Evolutionary conservation across 1,139 yeast genomes (phyloP).

Genomic region (Candida glucosophila): DNA sequence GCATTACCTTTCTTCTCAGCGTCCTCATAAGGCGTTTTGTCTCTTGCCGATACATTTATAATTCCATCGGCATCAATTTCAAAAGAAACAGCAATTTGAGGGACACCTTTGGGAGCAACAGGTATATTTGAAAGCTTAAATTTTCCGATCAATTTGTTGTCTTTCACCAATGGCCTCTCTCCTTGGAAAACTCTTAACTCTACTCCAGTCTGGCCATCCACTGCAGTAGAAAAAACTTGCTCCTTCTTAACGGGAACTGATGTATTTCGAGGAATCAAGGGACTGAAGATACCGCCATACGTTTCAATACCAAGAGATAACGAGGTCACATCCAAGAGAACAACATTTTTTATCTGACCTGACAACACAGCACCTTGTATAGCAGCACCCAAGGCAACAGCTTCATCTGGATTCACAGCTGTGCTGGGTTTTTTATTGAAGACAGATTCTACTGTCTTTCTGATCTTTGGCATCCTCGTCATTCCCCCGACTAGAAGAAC

Average conservation of each 20-base stretch:
- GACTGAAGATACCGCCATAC: slow-evolving; percentile 73
- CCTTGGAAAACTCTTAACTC: slow-evolving; percentile 75
- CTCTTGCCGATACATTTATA: slow-evolving; percentile 59
- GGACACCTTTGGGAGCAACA: slow-evolving; percentile 65
- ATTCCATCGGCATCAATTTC: slow-evolving; percentile 82
- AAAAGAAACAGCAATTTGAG: slow-evolving; percentile 66
- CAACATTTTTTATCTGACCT: slow-evolving; percentile 64
- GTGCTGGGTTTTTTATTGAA: slow-evolving; percentile 55
- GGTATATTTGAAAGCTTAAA: slow-evolving; percentile 64
- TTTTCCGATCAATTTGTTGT: slow-evolving; percentile 65
- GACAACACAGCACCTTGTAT: slow-evolving; percentile 74
- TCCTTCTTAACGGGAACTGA: slow-evolving; percentile 68
- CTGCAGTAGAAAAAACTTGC: slow-evolving; percentile 72
- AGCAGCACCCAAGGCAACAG: slow-evolving; percentile 80
- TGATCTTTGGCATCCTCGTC: slow-evolving; percentile 77
- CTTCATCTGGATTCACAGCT: slow-evolving; percentile 74
- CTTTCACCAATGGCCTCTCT: slow-evolving; percentile 64
- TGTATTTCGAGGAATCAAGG: slow-evolving; percentile 67
- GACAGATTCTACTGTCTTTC: slow-evolving; percentile 47
- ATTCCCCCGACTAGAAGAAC: slow-evolving; percentile 74
- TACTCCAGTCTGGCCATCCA: slow-evolving; percentile 79
- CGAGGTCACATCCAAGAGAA: slow-evolving; percentile 71
- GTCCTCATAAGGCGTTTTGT: slow-evolving; percentile 9
- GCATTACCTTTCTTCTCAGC: slow-evolving; percentile 21
- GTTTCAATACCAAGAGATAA: slow-evolving; percentile 75